Evolutionary conservation across 495 filamentous ascomycete species (phyloP), one percentile per base, ranked within the genome.

Genomic region (Astrothelium macrocarpum): DNA sequence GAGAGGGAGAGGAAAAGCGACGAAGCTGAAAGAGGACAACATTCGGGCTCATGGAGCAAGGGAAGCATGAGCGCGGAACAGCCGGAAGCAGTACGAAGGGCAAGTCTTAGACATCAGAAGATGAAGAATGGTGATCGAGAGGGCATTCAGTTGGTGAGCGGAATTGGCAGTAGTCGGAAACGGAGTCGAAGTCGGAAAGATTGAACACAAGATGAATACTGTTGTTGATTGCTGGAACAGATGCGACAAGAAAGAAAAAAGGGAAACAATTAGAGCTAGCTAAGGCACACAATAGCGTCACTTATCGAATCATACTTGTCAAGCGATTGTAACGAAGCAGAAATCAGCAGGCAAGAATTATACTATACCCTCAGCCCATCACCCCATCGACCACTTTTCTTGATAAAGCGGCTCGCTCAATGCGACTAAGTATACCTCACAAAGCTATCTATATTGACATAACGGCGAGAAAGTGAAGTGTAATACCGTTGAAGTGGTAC

Each of bases 111-210:
- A 29, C 26, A 25, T 25, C 11, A 25, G 9, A 25, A 29, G 20
- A 25, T 16, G 9, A 20, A 29, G 26, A 16, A 29, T 0, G 25
- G 20, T n/a, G 25, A 11, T n/a, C 0, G 9, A 28, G 49, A 56
- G 25, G 49, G 5, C 23, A 56, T 56, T 29, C 23, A 56, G 49
- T 10, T 60, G 29, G 36, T n/a, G n/a, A 39, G n/a, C n/a, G 59
- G 32, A 5, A 23, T 39, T 1, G 59, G 39, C 31, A 25, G 39
- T 11, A 60, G 32, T 23, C 26, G 59, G 18, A 36, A n/a, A 18
- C 25, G 32, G 39, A 39, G 59, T 36, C 26, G 32, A 60, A 39
- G n/a, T 23, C 26, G 59, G 4, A 60, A 60, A 60, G 59, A 39
- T 9, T 36, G 18, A 18, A 23, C 16, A 18, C 4, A 59, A 7